phyloP scores from a whole-genome alignment of 331 rosid species.

The Ulmus americana region DNA sequence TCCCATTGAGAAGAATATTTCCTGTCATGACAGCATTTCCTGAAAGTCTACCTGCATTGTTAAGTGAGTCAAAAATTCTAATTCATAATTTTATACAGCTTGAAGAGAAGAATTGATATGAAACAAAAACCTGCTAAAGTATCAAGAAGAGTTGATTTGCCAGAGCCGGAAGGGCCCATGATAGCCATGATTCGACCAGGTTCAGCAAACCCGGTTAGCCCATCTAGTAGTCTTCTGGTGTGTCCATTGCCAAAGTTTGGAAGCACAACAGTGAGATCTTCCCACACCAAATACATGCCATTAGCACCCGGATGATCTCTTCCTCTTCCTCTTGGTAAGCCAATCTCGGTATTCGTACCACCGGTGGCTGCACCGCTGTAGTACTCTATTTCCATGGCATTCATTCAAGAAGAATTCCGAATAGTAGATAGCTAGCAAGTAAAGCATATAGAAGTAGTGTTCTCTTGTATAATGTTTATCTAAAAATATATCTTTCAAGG shows the following conservation, averaged over 20 bases:
- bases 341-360: not conserved
- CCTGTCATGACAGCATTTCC: conserved; percentile 80
- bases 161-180: conserved; percentile 91
- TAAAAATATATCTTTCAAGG: not conserved
- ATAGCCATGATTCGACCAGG: conserved; percentile 83
- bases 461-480: not conserved
- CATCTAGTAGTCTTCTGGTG: conserved; percentile 61
- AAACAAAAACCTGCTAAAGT: conserved; percentile 51
- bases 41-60: conserved; percentile 72
- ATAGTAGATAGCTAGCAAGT: not conserved
- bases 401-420: not conserved
- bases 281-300: conserved; percentile 68
- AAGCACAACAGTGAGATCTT: conserved; percentile 60
- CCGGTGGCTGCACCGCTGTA: not conserved
- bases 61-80: not conserved
- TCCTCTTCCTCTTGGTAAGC: not conserved
- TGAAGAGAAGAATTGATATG: not conserved
- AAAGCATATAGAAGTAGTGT: not conserved
- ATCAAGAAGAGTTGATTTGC: conserved; percentile 78
- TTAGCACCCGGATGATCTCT: not conserved
- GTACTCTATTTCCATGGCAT: conserved; percentile 11
- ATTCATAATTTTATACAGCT: not conserved
- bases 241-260: conserved; percentile 67
- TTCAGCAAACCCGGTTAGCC: conserved; percentile 68
- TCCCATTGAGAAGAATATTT: conserved; percentile 73